phyloP scores from a whole-genome alignment of 768 basidiomycete species.

The Trametes gibbosa region DNA sequence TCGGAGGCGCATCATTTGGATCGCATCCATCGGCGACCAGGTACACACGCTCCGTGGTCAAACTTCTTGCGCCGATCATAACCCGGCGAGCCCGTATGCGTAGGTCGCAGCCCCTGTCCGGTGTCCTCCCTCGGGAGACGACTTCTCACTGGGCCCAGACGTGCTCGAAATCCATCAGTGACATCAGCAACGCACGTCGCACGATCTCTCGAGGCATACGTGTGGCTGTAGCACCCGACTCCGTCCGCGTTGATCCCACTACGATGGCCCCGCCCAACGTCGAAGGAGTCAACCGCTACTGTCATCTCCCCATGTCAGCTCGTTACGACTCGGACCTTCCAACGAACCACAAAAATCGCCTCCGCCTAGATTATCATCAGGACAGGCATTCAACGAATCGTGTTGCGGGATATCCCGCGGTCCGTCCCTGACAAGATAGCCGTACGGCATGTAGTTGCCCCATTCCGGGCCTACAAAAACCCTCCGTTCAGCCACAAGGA shows the following conservation, averaged over 20 bases:
- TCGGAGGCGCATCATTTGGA: too few relatives aligned
- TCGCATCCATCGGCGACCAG: too few relatives aligned
- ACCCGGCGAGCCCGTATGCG: neutral
- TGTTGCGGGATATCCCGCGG: neutral
- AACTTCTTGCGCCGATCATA: neutral
- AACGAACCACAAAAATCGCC: too few relatives aligned
- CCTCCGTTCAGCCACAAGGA: too few relatives aligned
- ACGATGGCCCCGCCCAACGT: too few relatives aligned
- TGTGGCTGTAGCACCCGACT: too few relatives aligned
- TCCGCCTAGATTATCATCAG: conserved; percentile 4
- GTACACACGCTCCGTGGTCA: neutral
- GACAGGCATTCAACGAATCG: too few relatives aligned
- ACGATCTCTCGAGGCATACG: neutral
- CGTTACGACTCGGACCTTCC: too few relatives aligned
- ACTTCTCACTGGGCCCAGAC: neutral
- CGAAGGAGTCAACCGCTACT: too few relatives aligned
- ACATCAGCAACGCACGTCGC: neutral
- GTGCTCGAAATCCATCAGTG: conserved; percentile 6
- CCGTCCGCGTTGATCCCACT: too few relatives aligned
- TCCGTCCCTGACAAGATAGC: neutral
- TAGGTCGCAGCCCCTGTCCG: neutral
- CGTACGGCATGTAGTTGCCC: too few relatives aligned
- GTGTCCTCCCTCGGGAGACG: neutral
- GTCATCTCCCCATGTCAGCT: neutral
- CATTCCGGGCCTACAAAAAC: too few relatives aligned